Percentiles rank a stretch among this genome's conserved stretches.
phyloP scores from a whole-genome alignment of 768 basidiomycete species.

The Phanerochaete sordida region DNA sequence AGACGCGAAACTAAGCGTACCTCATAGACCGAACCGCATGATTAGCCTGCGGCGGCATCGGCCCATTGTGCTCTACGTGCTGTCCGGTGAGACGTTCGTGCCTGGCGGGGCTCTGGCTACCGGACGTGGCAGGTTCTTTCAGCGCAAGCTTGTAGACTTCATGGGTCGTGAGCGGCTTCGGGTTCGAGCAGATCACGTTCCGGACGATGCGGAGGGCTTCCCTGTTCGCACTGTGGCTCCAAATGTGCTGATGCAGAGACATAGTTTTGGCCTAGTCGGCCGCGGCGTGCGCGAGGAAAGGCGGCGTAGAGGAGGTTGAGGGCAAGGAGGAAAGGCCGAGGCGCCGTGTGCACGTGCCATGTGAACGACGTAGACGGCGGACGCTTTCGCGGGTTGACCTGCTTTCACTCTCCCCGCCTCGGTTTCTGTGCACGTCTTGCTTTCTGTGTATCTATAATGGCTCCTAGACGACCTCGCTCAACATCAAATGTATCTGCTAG shows the following conservation, averaged over 20 bases:
- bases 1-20: conserved; percentile 28
- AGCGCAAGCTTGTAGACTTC: conserved; percentile 26
- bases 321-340: neutral
- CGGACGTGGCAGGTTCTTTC: conserved; percentile 12
- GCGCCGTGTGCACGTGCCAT: neutral
- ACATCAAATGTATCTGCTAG: conserved; percentile 18
- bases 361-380: neutral
- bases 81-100: conserved; percentile 8
- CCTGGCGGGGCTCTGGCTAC: conserved; percentile 1
- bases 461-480: conserved; percentile 24
- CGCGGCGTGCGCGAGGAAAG: neutral
- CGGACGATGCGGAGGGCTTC: conserved; percentile 24
- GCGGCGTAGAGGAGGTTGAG: neutral
- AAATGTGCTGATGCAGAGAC: neutral
- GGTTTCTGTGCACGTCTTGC: neutral
- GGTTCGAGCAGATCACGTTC: conserved; percentile 14
- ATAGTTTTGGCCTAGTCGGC: neutral
- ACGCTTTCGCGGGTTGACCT: neutral
- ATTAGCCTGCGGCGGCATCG: conserved; percentile 35
- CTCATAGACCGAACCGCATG: conserved; percentile 53
- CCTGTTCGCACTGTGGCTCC: conserved; percentile 6
- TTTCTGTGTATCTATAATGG: conserved; percentile 15
- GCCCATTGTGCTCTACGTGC: conserved; percentile 7
- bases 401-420: neutral
- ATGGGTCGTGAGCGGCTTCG: conserved; percentile 22